Evolutionary conservation across 164 flowering plant species (phyloP).

Genomic region (Tetrastigma voinierianum): DNA sequence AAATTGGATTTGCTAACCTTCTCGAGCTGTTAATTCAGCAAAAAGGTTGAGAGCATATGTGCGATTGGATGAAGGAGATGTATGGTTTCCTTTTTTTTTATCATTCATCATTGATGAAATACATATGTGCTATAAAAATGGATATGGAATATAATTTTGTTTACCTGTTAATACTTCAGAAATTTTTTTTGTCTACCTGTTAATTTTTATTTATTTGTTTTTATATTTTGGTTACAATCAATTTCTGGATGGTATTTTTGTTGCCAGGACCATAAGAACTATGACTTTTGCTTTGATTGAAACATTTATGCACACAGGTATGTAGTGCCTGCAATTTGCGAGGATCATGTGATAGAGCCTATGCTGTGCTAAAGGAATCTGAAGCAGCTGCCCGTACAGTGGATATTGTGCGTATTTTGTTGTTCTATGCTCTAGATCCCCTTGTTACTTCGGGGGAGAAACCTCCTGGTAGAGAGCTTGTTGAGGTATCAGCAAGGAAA

Average conservation of each 20-base stretch:
- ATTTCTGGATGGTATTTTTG: neutral
- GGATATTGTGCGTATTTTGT: no score
- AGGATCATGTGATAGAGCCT: no score
- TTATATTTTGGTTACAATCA: neutral
- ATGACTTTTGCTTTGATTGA: no score
- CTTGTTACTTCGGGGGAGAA: constrained; percentile 46
- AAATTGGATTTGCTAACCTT: constrained; percentile 83
- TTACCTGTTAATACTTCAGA: no score
- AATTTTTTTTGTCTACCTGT: neutral
- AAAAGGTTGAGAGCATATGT: constrained; percentile 76
- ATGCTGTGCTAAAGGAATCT: no score
- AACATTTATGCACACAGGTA: constrained; percentile 49
- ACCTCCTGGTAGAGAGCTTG: constrained; percentile 46
- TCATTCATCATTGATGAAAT: no score
- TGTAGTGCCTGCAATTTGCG: constrained; percentile 85
- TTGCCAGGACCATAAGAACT: neutral
- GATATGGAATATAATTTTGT: no score
- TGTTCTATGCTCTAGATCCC: constrained; percentile 77
- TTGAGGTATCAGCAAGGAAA: constrained; percentile 63
- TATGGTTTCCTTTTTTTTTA: no score
- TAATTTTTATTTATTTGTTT: neutral
- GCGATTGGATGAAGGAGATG: constrained; percentile 82
- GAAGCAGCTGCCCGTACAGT: no score
- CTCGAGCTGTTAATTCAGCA: constrained; percentile 74
- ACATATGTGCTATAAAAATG: no score